Evolutionary conservation across 2,329 filamentous ascomycete species (phyloP).

Genomic region (Talaromyces piceae): DNA sequence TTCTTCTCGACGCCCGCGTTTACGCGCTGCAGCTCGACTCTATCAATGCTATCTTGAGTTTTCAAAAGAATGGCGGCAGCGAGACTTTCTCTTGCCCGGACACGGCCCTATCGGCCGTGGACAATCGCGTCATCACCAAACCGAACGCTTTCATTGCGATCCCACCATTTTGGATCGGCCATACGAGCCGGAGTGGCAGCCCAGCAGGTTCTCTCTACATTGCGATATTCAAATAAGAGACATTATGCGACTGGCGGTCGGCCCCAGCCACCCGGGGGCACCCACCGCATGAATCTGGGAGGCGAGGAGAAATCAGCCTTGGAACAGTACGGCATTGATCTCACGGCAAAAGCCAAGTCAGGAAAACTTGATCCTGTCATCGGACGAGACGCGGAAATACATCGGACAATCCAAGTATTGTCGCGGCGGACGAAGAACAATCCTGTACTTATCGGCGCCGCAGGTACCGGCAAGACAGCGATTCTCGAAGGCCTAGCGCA

Average conservation of each 20-base stretch:
- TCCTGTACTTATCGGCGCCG: slow-evolving; percentile 84
- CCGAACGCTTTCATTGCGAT: slow-evolving; percentile 16
- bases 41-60: too few species aligned
- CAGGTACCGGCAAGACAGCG: slow-evolving; percentile 89
- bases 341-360: slow-evolving; percentile 74
- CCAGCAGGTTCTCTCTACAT: background rate
- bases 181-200: background rate
- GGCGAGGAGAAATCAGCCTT: slow-evolving; percentile 74
- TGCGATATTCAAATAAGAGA: slow-evolving; percentile 6
- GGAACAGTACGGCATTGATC: slow-evolving; percentile 83
- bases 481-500: slow-evolving; percentile 85
- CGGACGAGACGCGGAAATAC: slow-evolving; percentile 83
- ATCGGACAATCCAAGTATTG: slow-evolving; percentile 87
- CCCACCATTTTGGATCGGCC: slow-evolving; percentile 15
- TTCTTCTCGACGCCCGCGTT: background rate
- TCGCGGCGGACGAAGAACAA: slow-evolving; percentile 94
- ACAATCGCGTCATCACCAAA: slow-evolving; percentile 14
- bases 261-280: slow-evolving; percentile 83
- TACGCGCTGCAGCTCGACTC: background rate
- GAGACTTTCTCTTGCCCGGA: slow-evolving; percentile 25
- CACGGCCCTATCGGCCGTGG: slow-evolving; percentile 22
- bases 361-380: slow-evolving; percentile 96
- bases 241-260: slow-evolving; percentile 50
- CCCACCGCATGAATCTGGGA: slow-evolving; percentile 85
- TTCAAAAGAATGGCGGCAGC: slow-evolving; percentile 22